Evolutionary conservation across 2,329 filamentous ascomycete genomes (phyloP), one percentile per base, ranked within the genome.

Genomic region (Trichoderma semiorbis): DNA sequence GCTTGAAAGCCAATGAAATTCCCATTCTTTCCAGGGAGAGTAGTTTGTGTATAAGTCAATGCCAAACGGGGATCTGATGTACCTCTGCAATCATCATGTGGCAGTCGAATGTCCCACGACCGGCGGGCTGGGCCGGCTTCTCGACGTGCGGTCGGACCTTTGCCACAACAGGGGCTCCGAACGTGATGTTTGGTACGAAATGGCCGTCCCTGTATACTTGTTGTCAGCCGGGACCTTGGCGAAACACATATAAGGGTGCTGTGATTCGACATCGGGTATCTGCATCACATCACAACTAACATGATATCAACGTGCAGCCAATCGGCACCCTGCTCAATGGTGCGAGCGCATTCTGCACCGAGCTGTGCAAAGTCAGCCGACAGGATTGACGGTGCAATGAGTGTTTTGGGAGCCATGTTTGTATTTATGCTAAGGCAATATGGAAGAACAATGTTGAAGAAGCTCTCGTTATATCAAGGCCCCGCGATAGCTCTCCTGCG

Each of bases 21-120:
- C 6, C 2, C 24, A 21, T 39, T 36, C n/a, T 24, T 65, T 5
- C 28, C 8, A 24, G 14, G 7, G 34, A 43, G 24, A 16, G 14
- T 18, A n/a, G 30, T n/a, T 58, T 39, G 65, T 28, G 7, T 34
- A 24, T 5, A 16, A 26, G 12, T 43, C 7, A 47, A 32, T 32
- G 21, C 7, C 24, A 14, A 14, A 14, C 7, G 3, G 21, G 24
- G 7, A 28, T 57, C 21, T 21, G 12, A 32, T 34, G 76, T 86
- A 95, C 93, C 92, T 99, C 95, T 78, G 94, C 91, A 80, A 99
- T 97, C 96, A 99, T 99, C 96, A 99, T 98, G 84, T 99, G 96
- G 87, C 96, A 99, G 83, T 99, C 96, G 81, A 99, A 99, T 16
- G 95, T 98, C 74, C 96, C 96, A 77, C 91, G 92, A 68, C 93